Conservation (phyloP, 805 yeast species). For the Starmerella potacharoeniae region DNA sequence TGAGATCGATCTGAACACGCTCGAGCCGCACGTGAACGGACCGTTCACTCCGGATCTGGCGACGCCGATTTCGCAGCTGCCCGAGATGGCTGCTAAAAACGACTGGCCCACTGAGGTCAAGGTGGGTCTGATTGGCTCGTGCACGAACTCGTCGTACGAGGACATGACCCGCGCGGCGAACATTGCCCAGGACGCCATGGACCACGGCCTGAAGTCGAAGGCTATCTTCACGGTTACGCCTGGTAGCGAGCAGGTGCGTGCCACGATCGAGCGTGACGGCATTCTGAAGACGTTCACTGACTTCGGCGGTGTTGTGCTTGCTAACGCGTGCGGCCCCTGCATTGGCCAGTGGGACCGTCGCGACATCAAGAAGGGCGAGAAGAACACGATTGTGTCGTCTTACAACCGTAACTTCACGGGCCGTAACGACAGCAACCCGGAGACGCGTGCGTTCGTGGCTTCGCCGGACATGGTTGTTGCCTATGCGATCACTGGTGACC, state of each 20-base stretch:
- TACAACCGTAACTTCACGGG: slow-evolving; percentile 97
- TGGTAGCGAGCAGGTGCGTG: slow-evolving; percentile 97
- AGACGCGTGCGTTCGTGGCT: slow-evolving; percentile 92
- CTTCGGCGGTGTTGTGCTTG: slow-evolving; percentile 87
- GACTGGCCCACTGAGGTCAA: slow-evolving; percentile 88
- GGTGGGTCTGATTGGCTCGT: slow-evolving; percentile 95
- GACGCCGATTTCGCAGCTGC: slow-evolving; percentile 81
- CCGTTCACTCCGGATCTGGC: slow-evolving; percentile 98
- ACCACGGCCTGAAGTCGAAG: slow-evolving; percentile 84
- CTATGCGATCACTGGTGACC: slow-evolving; percentile 89
- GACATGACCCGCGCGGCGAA: slow-evolving; percentile 97
- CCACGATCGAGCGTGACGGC: slow-evolving; percentile 95
- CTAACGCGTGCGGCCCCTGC: slow-evolving; percentile 99
- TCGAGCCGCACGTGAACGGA: slow-evolving; percentile 95
- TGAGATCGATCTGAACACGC: slow-evolving; percentile 76
- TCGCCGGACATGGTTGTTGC: slow-evolving; percentile 96
- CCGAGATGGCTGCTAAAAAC: slow-evolving; percentile 68
- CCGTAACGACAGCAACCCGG: slow-evolving; percentile 97
- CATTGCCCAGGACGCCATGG: slow-evolving; percentile 79
- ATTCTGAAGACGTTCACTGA: slow-evolving; percentile 77
- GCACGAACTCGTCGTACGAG: slow-evolving; percentile 97
- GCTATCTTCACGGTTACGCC: slow-evolving; percentile 89
- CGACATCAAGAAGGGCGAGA: slow-evolving; percentile 83
- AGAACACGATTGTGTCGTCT: slow-evolving; percentile 92
- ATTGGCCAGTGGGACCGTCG: slow-evolving; percentile 98